A percentile compares a stretch with the other conserved stretches of the same genome.
These are phyloP conservation scores for Colletotrichum noveboracense DNA, from an alignment of 2,329 filamentous ascomycete genomes.

Conservation along the genomic window DNA sequence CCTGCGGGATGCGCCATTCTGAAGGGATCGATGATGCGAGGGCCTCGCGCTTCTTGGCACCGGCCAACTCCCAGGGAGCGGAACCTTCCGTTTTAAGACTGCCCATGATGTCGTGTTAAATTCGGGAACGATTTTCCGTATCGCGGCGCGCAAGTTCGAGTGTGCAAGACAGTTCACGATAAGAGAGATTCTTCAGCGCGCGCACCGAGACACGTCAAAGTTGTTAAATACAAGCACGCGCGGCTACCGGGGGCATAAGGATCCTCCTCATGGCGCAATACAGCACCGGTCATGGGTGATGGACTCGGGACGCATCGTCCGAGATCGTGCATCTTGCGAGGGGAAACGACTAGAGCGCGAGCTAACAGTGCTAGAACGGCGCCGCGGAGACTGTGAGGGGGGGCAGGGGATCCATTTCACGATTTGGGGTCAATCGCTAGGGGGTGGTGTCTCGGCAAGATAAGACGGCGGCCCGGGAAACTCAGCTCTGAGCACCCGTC, in stretches of 20 bases:
- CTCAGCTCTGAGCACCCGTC: background rate
- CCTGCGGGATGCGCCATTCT: constrained; percentile 60
- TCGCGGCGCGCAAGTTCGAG: background rate
- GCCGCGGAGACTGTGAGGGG: constrained; percentile 15
- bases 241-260: background rate
- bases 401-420: background rate
- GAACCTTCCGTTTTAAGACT: constrained; percentile 1
- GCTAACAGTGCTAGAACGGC: constrained; percentile 5
- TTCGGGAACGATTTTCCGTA: background rate
- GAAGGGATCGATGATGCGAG: constrained; percentile 56
- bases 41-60: constrained; percentile 46
- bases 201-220: background rate
- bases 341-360: background rate
- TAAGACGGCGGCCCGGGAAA: constrained; percentile 9
- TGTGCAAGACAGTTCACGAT: background rate
- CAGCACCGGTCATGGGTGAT: constrained; percentile 1
- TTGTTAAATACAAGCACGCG: constrained; percentile 9
- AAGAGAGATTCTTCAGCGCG: background rate
- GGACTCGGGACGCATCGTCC: background rate
- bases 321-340: background rate
- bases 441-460: background rate
- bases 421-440: background rate
- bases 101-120: constrained; percentile 1
- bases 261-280: background rate
- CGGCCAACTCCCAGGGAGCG: constrained; percentile 44